Base-by-base conservation (phyloP, 2,329 filamentous ascomycete genomes). In the Penicillium sumatraense region DNA sequence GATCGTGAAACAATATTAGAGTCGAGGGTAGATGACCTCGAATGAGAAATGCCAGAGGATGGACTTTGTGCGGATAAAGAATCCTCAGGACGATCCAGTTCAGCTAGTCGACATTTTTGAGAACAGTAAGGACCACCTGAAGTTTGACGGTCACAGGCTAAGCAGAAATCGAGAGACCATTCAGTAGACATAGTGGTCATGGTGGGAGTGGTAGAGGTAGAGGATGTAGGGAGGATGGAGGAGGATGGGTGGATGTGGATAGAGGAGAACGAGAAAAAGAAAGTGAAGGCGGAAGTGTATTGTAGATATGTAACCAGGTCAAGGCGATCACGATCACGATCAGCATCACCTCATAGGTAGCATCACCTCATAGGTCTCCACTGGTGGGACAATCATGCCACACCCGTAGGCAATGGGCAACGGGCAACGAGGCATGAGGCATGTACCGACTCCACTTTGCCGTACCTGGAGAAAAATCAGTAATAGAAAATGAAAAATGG, bases 161-260 rank as follows among this genome's bases (percentile, higher is more conserved):
- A 86, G 83, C 93, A 97, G 84, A 91, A 96, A 77, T 96, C 89
- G 75, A 89, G 90, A 68, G 90, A 90, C 91, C 93, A 96, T 70
- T 68, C 69, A 20, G 71, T 72, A 20, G 72, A 67, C 72, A 75
- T 75, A 27, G 18, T 67, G 55, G 24, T 21, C 18, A 24, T 41
- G 21, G 20, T 41, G n/a, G n/a, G n/a, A 21, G 36, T 21, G 36
- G 10, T 40, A 21, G 24, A 16, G 49, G 21, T 24, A 13, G 18
- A n/a, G n/a, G n/a, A n/a, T 40, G 23, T 3, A 23, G 6, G 8
- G 18, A 16, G 31, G 24, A 14, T 33, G 14, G 11, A 38, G 11
- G 24, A 16, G 18, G 21, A 10, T 16, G 9, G 29, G 21, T 42
- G 40, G 20, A 20, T 9, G 16, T 24, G 11, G 23, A 44, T n/a